Evolutionary conservation across 176 grass and related monocot species (phyloP).

Genomic region (Ananas comosus): DNA sequence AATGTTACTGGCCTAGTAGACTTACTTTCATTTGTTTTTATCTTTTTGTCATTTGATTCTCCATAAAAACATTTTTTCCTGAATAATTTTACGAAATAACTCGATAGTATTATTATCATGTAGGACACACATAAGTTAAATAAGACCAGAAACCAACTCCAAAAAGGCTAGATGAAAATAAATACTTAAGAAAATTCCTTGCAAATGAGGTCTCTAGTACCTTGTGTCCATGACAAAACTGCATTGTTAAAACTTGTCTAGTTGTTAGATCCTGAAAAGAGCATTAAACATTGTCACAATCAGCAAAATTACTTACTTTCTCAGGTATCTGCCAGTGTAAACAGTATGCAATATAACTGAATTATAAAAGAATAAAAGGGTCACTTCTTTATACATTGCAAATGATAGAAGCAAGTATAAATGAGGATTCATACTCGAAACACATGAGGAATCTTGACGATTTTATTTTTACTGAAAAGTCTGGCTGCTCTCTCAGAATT

Average conservation of each 20-base stretch:
- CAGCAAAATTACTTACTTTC: neutral
- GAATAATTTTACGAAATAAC: too few relatives aligned
- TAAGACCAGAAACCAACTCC: too few relatives aligned
- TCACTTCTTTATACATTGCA: neutral
- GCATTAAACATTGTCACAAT: constrained; percentile 24
- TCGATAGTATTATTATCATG: too few relatives aligned
- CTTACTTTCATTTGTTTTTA: too few relatives aligned
- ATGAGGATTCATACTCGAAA: constrained; percentile 50
- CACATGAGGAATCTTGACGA: constrained; percentile 64
- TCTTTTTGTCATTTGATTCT: too few relatives aligned
- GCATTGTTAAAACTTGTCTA: constrained; percentile 78
- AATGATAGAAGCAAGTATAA: constrained; percentile 3
- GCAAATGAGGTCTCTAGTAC: constrained; percentile 20
- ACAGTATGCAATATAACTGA: neutral
- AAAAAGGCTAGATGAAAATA: neutral
- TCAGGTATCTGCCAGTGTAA: neutral
- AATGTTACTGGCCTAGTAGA: too few relatives aligned
- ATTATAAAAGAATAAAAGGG: neutral
- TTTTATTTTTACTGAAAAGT: constrained; percentile 64
- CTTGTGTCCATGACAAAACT: constrained; percentile 90
- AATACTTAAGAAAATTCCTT: neutral
- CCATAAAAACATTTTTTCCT: too few relatives aligned
- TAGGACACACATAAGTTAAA: too few relatives aligned
- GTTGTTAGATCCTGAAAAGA: constrained; percentile 73
- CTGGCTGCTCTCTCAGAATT: constrained; percentile 81